Conservation (phyloP, 805 yeast genomes). For the Wickerhamomyces tratensis region DNA sequence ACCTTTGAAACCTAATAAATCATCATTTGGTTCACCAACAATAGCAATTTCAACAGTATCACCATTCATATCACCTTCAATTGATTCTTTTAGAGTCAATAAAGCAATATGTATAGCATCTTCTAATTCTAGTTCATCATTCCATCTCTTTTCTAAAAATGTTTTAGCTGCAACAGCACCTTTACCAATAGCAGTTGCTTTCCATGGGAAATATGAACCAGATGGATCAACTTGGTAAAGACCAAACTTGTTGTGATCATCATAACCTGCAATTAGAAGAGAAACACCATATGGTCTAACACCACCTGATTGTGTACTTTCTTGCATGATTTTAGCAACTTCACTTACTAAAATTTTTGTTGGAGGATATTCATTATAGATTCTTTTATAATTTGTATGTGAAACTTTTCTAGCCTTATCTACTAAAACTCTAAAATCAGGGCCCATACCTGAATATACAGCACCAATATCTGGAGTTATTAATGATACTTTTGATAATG, state of each 20-base stretch:
- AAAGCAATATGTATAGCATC: slow-evolving; percentile 97
- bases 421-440: slow-evolving; percentile 90
- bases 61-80: slow-evolving; percentile 97
- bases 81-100: slow-evolving; percentile 87
- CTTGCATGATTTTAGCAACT: slow-evolving; percentile 94
- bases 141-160: slow-evolving; percentile 96
- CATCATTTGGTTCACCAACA: slow-evolving; percentile 75
- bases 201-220: slow-evolving; percentile 98
- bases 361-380: slow-evolving; percentile 96
- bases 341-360: slow-evolving; percentile 90
- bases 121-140: slow-evolving; percentile 91
- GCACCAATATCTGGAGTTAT: slow-evolving; percentile 95
- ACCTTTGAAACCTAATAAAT: slow-evolving; percentile 78
- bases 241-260: slow-evolving; percentile 63
- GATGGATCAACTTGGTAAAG: slow-evolving; percentile 97
- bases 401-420: slow-evolving; percentile 92
- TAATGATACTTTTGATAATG: slow-evolving; percentile 66
- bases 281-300: slow-evolving; percentile 99
- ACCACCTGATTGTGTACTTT: slow-evolving; percentile 98
- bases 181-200: slow-evolving; percentile 97
- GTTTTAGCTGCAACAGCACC: slow-evolving; percentile 96
- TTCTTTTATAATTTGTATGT: slow-evolving; percentile 85
- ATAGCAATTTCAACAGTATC: slow-evolving; percentile 90
- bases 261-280: slow-evolving; percentile 87
- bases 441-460: slow-evolving; percentile 98